Base-by-base conservation (phyloP, 2,329 filamentous ascomycete species). In the Gaeumannomyces tritici region DNA sequence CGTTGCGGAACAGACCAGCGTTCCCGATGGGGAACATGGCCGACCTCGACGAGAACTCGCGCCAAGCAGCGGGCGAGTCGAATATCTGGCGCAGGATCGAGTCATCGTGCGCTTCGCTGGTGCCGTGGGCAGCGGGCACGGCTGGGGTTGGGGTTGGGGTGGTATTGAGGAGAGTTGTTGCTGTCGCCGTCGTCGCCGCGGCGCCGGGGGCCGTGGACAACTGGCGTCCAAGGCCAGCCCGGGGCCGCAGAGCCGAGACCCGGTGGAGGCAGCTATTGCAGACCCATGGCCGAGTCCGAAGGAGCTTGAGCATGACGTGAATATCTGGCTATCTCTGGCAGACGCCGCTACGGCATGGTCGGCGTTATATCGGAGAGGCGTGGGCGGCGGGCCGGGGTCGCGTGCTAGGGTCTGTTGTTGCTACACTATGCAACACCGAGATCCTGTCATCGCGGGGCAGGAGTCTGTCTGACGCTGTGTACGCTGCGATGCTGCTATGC, bases 1-100 rank as follows among this genome's bases (percentile, higher is more conserved):
- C 86, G 73, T 99, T 99, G 73, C 93, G 89, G 75, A 99, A 96
- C 42, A 99, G 83, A 3, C 95, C 95, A 27, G 83, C 80, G 66
- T 80, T 86, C 35, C 73, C 75, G 62, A 76, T 77, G 47, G 72
- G 70, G 64, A 76, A 69, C 62, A 68, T 73, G 71, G 68, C 62
- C 57, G 64, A 77, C 69, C 67, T 75, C 72, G 68, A 74, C 71
- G 69, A 75, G 75, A 91, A 92, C 8, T 87, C 81, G 62, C 81
- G 81, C 84, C 89, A 93, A 67, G 88, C 73, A 15, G 75, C 69
- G 1, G 86, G 84, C 4, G 87, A 89, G 75, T 97, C 93, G 77
- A 98, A 97, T 42, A 97, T 87, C 63, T 87, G 83, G 69, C 92
- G 89, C 61, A 97, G 78, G 18, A 85, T 81, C 54, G 81, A 77